These are phyloP conservation scores for Fusarium sp. DNA, from an alignment of 2,329 filamentous ascomycete genomes.

Conservation along the genomic window DNA sequence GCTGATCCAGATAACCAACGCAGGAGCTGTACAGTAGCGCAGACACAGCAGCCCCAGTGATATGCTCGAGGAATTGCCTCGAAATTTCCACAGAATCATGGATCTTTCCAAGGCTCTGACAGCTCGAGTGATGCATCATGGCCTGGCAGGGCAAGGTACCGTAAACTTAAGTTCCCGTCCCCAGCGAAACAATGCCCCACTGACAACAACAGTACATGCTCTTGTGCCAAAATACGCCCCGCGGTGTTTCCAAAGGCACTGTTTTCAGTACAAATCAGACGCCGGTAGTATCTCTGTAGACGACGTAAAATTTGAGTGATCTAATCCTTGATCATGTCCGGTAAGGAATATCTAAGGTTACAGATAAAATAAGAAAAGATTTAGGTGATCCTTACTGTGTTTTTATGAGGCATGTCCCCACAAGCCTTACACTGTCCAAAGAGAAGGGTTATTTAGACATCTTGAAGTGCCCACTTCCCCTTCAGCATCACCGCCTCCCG, in stretches of 20 bases:
- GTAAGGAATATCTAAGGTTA: too few relatives aligned
- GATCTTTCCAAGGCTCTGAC: conserved; percentile 30
- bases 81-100: conserved; percentile 24
- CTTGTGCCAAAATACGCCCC: background rate
- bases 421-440: too few relatives aligned
- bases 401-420: too few relatives aligned
- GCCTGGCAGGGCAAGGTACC: conserved; percentile 28
- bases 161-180: conserved; percentile 28
- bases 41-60: conserved; percentile 7
- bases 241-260: background rate
- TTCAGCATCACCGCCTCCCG: conserved; percentile 37
- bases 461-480: conserved; percentile 21
- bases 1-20: background rate
- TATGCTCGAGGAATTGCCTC: conserved; percentile 15
- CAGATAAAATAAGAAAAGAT: too few relatives aligned
- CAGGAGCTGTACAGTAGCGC: background rate
- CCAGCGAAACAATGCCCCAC: conserved; percentile 33
- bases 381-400: too few relatives aligned
- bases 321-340: too few relatives aligned
- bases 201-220: background rate
- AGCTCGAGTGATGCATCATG: conserved; percentile 23
- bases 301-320: too few relatives aligned
- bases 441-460: conserved; percentile 13
- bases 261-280: conserved; percentile 24
- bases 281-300: conserved; percentile 22